phyloP scores from a whole-genome alignment of 345 rosid genomes.

The Eucalyptus lansdowneana region DNA sequence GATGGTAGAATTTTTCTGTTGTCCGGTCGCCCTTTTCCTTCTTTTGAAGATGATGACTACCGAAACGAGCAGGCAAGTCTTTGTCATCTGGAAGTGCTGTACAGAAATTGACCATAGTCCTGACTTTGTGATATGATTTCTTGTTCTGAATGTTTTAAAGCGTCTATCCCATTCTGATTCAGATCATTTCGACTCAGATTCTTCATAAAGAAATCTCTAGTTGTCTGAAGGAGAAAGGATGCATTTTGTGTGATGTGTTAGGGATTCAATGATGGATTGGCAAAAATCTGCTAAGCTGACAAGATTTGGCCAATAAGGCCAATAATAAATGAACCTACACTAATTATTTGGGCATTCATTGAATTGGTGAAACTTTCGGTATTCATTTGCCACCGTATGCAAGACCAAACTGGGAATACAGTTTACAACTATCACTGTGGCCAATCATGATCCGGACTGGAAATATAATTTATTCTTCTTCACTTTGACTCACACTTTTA shows the following conservation, averaged over 20 bases:
- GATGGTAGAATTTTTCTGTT: neutral
- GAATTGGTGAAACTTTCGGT: neutral
- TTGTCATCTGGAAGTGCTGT: neutral
- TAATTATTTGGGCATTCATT: neutral
- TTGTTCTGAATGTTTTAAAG: neutral
- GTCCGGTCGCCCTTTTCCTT: neutral
- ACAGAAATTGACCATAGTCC: neutral
- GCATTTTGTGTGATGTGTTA: neutral
- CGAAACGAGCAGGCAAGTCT: neutral
- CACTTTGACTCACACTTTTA: neutral
- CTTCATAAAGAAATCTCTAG: neutral
- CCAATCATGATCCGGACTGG: neutral
- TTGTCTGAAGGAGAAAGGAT: neutral
- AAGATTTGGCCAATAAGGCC: neutral
- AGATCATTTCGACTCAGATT: neutral
- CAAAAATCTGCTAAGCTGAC: neutral
- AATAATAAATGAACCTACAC: neutral
- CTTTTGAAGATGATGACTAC: neutral
- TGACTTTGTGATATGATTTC: neutral
- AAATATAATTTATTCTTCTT: neutral
- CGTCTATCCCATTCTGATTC: neutral
- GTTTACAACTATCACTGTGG: neutral
- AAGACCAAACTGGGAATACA: neutral
- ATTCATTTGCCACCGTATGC: neutral
- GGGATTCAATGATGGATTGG: neutral